phyloP scores from a whole-genome alignment of 257 asterid genomes.

The Misopates orontium region DNA sequence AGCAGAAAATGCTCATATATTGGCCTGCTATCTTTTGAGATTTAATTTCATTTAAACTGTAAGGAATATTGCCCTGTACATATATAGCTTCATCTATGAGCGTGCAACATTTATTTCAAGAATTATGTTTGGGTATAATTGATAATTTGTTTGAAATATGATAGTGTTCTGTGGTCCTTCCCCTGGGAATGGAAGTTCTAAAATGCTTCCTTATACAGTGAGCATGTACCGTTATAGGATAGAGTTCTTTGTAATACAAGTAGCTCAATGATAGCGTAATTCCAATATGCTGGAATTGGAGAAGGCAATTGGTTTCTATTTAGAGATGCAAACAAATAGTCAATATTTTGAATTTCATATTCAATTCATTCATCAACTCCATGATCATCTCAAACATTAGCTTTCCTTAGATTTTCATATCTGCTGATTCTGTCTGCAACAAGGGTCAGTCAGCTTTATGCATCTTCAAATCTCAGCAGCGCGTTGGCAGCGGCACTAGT shows the following conservation, averaged over 20 bases:
- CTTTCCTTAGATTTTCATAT: not conserved
- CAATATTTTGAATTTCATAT: not conserved
- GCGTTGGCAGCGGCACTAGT: constrained; percentile 4
- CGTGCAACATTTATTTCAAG: too few species aligned
- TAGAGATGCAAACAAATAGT: not conserved
- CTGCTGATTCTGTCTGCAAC: not conserved
- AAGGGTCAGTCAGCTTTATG: constrained; percentile 17
- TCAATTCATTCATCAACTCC: not conserved
- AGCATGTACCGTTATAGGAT: not conserved
- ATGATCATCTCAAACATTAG: not conserved
- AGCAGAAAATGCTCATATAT: not conserved
- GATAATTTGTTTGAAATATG: not conserved
- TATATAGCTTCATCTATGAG: not conserved
- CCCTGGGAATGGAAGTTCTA: not conserved
- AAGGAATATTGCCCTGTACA: not conserved
- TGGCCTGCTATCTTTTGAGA: not conserved
- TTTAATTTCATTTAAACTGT: not conserved
- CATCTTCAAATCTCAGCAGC: constrained; percentile 1
- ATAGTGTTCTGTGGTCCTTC: not conserved
- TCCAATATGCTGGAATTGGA: not conserved
- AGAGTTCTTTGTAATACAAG: not conserved
- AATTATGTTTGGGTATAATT: not conserved
- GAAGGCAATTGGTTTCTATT: not conserved
- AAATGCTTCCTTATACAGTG: not conserved
- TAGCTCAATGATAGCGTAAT: too few species aligned